phyloP scores from a whole-genome alignment of 1,139 yeast species.

The Scheffersomyces lignicola region DNA sequence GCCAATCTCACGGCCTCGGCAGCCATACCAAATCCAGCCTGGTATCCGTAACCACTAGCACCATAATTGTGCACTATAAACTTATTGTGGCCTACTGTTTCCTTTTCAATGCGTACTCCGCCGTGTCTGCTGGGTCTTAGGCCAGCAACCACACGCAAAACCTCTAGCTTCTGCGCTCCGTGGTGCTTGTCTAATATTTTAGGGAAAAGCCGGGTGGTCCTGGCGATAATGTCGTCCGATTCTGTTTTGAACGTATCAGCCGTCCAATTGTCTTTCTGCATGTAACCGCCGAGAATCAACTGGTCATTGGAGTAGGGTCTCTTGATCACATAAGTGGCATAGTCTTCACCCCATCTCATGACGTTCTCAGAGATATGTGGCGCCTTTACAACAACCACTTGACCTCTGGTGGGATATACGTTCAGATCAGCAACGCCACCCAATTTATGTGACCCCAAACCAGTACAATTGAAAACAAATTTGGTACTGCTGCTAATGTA shows the following conservation, averaged over 20 bases:
- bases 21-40: conserved; percentile 48
- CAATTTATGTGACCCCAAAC: conserved; percentile 57
- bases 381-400: conserved; percentile 61
- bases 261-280: conserved; percentile 59
- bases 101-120: conserved; percentile 63
- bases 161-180: conserved; percentile 23
- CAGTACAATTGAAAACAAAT: conserved; percentile 67
- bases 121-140: conserved; percentile 70
- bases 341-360: conserved; percentile 51
- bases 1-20: conserved; percentile 27
- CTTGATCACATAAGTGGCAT: conserved; percentile 68
- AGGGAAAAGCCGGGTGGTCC: conserved; percentile 58
- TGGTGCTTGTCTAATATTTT: conserved; percentile 42
- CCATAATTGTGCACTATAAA: conserved; percentile 50
- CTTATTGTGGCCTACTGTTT: conserved; percentile 30
- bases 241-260: conserved; percentile 55
- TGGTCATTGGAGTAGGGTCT: conserved; percentile 64
- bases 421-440: conserved; percentile 57
- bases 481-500: conserved; percentile 35
- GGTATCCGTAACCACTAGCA: conserved; percentile 49
- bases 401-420: conserved; percentile 68
- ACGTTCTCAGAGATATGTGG: conserved; percentile 53
- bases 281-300: conserved; percentile 66
- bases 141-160: conserved; percentile 64
- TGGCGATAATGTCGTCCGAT: conserved; percentile 55